Evolutionary conservation across 2,329 filamentous ascomycete genomes (phyloP).

Genomic region (Zelopaecilomyces penicillatus): DNA sequence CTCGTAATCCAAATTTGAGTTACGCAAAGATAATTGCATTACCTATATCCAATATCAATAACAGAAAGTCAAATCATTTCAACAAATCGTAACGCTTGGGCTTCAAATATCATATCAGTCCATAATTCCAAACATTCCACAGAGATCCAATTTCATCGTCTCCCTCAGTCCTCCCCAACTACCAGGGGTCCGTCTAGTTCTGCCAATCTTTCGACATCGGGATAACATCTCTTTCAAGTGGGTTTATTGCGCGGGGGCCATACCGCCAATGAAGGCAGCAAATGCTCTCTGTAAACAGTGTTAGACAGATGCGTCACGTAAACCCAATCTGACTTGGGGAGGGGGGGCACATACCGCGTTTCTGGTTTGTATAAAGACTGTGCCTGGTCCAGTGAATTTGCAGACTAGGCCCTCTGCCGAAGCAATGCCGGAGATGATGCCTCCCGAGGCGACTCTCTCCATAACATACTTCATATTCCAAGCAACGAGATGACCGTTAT

Average conservation of each 20-base stretch:
- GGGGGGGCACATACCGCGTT: constrained; percentile 53
- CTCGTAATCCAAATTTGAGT: too few relatives aligned
- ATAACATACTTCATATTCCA: constrained; percentile 96
- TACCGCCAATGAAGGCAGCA: constrained; percentile 42
- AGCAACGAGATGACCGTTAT: constrained; percentile 87
- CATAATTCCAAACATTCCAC: too few relatives aligned
- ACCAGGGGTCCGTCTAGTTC: too few relatives aligned
- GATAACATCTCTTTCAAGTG: too few relatives aligned
- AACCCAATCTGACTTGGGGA: constrained; percentile 74
- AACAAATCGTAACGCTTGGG: too few relatives aligned
- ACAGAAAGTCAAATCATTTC: too few relatives aligned
- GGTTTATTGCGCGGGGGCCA: constrained; percentile 16
- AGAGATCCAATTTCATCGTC: too few relatives aligned
- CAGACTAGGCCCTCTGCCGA: constrained; percentile 86
- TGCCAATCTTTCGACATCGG: too few relatives aligned
- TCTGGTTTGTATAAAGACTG: constrained; percentile 85
- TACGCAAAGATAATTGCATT: too few relatives aligned
- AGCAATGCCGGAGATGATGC: constrained; percentile 79
- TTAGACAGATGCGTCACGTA: constrained; percentile 28
- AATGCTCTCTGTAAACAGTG: constrained; percentile 38
- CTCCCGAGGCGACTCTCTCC: constrained; percentile 82
- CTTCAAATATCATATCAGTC: too few relatives aligned
- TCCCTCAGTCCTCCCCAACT: too few relatives aligned
- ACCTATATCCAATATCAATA: too few relatives aligned
- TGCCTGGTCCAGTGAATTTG: constrained; percentile 87